Conservation (phyloP, 257 asterid species). For the Capsicum chinense region DNA sequence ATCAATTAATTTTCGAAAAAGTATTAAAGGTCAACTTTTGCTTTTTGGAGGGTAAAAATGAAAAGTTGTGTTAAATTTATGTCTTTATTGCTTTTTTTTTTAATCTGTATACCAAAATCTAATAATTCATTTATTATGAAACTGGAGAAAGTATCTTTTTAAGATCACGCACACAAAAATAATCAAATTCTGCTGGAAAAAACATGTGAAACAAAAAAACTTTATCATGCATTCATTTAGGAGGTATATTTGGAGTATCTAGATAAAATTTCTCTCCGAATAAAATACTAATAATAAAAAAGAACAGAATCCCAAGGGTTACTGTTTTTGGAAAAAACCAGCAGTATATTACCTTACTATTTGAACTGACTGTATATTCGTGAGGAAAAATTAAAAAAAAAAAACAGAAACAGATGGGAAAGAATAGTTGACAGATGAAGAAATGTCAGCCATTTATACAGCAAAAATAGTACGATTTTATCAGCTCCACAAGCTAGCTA, state of each 20-base stretch:
- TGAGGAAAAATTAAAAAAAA: neutral
- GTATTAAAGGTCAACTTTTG: too few relatives aligned
- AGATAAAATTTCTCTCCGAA: neutral
- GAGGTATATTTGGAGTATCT: neutral
- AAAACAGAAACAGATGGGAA: too few relatives aligned
- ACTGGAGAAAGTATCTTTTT: too few relatives aligned
- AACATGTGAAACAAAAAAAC: neutral
- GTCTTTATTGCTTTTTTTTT: too few relatives aligned
- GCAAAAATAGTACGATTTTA: neutral
- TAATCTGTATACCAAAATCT: too few relatives aligned
- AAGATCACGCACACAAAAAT: too few relatives aligned
- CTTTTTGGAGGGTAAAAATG: too few relatives aligned
- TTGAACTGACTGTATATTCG: neutral
- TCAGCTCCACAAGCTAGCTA: neutral
- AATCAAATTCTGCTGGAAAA: too few relatives aligned
- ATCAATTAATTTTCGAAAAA: too few relatives aligned
- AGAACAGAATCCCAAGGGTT: neutral
- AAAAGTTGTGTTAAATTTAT: too few relatives aligned
- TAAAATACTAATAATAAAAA: too few relatives aligned
- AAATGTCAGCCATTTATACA: neutral
- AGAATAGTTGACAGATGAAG: neutral
- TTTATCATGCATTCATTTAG: neutral
- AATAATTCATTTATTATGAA: too few relatives aligned
- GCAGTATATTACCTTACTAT: neutral
- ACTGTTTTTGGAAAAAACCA: neutral